phyloP scores from a whole-genome alignment of 192 early-diverging fungal genomes.

The Jimgerdemannia flammicorona region DNA sequence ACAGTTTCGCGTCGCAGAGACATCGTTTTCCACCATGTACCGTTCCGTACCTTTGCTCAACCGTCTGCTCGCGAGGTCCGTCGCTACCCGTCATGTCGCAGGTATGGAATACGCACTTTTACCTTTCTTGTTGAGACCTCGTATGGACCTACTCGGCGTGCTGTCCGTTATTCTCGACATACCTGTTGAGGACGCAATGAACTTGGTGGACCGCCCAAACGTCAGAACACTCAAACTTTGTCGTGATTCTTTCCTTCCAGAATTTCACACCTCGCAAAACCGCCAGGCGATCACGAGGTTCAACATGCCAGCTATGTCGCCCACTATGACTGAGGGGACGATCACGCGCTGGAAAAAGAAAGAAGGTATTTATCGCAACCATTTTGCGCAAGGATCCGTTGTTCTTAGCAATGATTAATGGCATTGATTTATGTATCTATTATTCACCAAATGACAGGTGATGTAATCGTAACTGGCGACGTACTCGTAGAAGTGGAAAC shows the following conservation, averaged over 20 bases:
- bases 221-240: too few species aligned
- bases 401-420: not conserved
- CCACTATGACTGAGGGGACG: conserved; percentile 97
- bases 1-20: too few species aligned
- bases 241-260: conserved; percentile 14
- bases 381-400: not conserved
- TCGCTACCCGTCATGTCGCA: not conserved
- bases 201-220: not conserved
- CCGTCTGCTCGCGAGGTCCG: not conserved
- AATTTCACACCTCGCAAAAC: conserved; percentile 45
- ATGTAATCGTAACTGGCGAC: conserved; percentile 86
- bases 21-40: not conserved
- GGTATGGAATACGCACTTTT: not conserved
- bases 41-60: not conserved
- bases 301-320: conserved; percentile 92
- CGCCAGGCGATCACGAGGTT: conserved; percentile 50
- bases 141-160: not conserved
- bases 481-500: conserved; percentile 95
- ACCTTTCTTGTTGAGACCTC: not conserved
- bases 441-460: conserved; percentile 52
- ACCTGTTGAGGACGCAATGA: too few species aligned
- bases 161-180: too few species aligned
- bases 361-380: conserved; percentile 38
- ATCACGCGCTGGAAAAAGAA: conserved; percentile 92
- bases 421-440: not conserved